Evolutionary conservation across 371 early-diverging fungal genomes (phyloP).

Genomic region (Zychaea mexicana): DNA sequence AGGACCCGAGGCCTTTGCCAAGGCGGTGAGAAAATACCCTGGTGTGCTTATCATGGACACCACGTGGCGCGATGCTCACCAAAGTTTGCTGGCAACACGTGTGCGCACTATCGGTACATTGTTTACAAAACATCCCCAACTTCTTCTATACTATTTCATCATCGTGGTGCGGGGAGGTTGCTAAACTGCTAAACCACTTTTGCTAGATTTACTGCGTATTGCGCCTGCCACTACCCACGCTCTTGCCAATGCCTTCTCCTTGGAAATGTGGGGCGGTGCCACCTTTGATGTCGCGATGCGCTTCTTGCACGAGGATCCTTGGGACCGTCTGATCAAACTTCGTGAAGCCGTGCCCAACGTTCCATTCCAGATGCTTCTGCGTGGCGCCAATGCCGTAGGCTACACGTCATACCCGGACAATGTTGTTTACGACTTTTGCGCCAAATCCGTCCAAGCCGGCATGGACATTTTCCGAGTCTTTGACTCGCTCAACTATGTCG

Average conservation of each 20-base stretch:
- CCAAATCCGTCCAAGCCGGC: conserved; percentile 85
- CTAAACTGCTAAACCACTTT: no score
- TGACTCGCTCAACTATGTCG: conserved; percentile 94
- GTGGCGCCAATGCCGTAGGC: conserved; percentile 97
- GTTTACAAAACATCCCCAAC: conserved; percentile 49
- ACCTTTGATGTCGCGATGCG: conserved; percentile 96
- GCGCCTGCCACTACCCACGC: conserved; percentile 89
- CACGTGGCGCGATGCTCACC: conserved; percentile 96
- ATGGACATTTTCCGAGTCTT: conserved; percentile 97
- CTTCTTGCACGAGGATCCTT: conserved; percentile 94
- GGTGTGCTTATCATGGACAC: conserved; percentile 92
- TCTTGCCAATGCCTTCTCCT: conserved; percentile 82
- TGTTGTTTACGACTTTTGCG: conserved; percentile 93
- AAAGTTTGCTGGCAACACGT: conserved; percentile 91
- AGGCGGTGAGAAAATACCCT: conserved; percentile 84
- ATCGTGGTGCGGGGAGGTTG: no score
- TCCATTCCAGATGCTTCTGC: conserved; percentile 97
- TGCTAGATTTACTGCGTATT: conserved; percentile 70
- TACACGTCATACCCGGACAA: conserved; percentile 98
- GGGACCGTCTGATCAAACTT: conserved; percentile 84
- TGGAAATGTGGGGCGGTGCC: conserved; percentile 95
- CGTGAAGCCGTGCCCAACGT: conserved; percentile 92
- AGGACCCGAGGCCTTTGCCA: conserved; percentile 90
- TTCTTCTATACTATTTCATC: no score
- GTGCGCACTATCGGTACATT: conserved; percentile 83